Base-by-base conservation (phyloP, 345 rosid genomes). In the Melaleuca alternifolia region DNA sequence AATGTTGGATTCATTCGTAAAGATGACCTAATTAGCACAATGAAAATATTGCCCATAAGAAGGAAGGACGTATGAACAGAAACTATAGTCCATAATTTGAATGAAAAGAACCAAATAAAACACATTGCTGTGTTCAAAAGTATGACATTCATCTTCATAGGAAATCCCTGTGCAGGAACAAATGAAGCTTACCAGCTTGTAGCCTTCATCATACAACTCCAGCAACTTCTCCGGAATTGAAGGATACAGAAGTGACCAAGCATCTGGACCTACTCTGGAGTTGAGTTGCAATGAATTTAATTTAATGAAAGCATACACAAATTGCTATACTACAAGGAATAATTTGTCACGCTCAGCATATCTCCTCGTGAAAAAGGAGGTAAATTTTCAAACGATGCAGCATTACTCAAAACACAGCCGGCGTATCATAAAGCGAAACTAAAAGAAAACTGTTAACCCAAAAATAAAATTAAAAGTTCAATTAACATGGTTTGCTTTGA, bases 1-100 rank as follows among this genome's bases (percentile, higher is more conserved):
- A 87, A 97, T 97, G 93, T 96, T 97, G 85, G 99, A 94, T 88
- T 97, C 99, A 89, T 97, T 97, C 26, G 98, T 93, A 92, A 97
- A 97, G 91, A 97, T 95, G 86, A 97, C 98, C 98, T 97, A 86
- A 71, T 56, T 52, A 88, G 82, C 48, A 86, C n/a, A 59, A 6
- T 7, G 26, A 84, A 16, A 87, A 83, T 33, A 85, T 61, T 71
- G 81, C 26, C 81, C 24, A 71, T 37, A 37, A 18, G 33, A 11
- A 71, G 46, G 81, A 26, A 2, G 79, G 46, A 71, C 21, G 26
- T 18, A 71, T 71, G 48, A 18, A 37, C 48, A 37, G 48, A 13
- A 37, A 41, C 79, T 71, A 37, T 15, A 71, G 12, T 71, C 81
- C 26, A 18, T 9, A 0, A 37, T 37, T 71, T 37, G 46, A 71